These are phyloP conservation scores for Lachancea nothofagi DNA, from an alignment of 805 yeast genomes.

Conservation along the genomic window DNA sequence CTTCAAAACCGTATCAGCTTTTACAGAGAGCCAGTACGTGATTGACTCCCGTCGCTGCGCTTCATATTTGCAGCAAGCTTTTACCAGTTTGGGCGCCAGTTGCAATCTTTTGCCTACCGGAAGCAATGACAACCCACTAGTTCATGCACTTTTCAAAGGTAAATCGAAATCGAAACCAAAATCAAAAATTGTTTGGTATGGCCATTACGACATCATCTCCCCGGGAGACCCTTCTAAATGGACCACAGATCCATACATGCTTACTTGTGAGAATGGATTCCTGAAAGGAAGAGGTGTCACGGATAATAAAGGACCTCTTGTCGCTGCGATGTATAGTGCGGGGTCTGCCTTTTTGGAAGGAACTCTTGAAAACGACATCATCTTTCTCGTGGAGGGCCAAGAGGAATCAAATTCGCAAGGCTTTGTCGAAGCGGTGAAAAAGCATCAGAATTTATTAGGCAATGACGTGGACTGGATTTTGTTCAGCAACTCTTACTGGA, in stretches of 20 bases:
- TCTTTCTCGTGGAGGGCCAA: conserved; percentile 87
- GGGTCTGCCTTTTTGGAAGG: conserved; percentile 56
- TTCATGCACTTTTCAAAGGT: conserved; percentile 64
- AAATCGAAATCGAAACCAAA: conserved; percentile 29
- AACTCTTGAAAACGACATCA: conserved; percentile 61
- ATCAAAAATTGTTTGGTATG: conserved; percentile 75
- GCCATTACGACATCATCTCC: conserved; percentile 92
- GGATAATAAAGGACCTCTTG: conserved; percentile 90
- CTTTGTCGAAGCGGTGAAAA: conserved; percentile 59
- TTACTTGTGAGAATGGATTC: conserved; percentile 78
- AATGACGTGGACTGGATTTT: conserved; percentile 78
- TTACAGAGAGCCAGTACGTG: conserved; percentile 46
- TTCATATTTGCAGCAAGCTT: conserved; percentile 54
- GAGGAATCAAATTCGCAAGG: conserved; percentile 93
- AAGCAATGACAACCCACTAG: conserved; percentile 65
- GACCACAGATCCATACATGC: conserved; percentile 71
- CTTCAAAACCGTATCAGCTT: conserved; percentile 72
- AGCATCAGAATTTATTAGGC: conserved; percentile 52
- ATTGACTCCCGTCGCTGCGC: conserved; percentile 88
- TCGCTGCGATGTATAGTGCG: conserved; percentile 83
- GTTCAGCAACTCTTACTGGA: conserved; percentile 89
- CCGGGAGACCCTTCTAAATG: conserved; percentile 61
- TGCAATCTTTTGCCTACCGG: conserved; percentile 66
- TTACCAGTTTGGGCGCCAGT: conserved; percentile 65
- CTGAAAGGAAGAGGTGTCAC: conserved; percentile 88